Evolutionary conservation across 1,139 yeast genomes (phyloP).

Genomic region (Nematodospora anomalae): DNA sequence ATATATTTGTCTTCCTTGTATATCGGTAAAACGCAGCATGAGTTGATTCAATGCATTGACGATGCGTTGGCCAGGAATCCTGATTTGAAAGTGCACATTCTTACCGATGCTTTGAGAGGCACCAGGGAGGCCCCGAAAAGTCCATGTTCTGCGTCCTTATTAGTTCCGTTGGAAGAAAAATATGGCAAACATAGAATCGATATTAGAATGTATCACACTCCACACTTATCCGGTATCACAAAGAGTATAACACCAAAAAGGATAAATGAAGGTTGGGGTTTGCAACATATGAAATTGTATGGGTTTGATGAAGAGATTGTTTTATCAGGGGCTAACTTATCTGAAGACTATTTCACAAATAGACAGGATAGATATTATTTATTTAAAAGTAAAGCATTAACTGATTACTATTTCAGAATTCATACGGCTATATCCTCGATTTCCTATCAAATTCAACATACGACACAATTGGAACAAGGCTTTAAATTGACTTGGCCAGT

Average conservation of each 20-base stretch:
- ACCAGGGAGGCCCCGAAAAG: slow-evolving; percentile 85
- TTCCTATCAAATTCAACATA: slow-evolving; percentile 60
- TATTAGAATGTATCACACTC: slow-evolving; percentile 85
- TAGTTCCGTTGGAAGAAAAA: slow-evolving; percentile 65
- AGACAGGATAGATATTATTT: slow-evolving; percentile 91
- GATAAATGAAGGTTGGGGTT: slow-evolving; percentile 87
- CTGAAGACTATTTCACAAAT: slow-evolving; percentile 90
- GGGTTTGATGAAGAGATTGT: slow-evolving; percentile 92
- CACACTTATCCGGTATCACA: slow-evolving; percentile 70
- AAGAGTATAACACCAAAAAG: slow-evolving; percentile 73
- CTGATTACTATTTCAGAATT: slow-evolving; percentile 71
- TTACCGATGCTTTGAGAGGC: slow-evolving; percentile 88
- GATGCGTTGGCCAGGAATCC: slow-evolving; percentile 60
- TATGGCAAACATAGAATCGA: slow-evolving; percentile 73
- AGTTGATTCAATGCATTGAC: slow-evolving; percentile 60
- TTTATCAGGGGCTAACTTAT: slow-evolving; percentile 87
- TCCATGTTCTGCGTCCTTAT: slow-evolving; percentile 69
- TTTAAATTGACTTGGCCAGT: slow-evolving; percentile 75
- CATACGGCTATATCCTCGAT: slow-evolving; percentile 67
- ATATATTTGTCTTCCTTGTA: slow-evolving; percentile 84
- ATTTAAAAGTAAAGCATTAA: slow-evolving; percentile 55
- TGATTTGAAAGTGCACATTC: slow-evolving; percentile 63
- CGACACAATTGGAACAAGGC: slow-evolving; percentile 40
- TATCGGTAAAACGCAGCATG: slow-evolving; percentile 80
- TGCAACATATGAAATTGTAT: slow-evolving; percentile 96